Conservation (phyloP, 345 rosid genomes). For the Xanthoceras sorbifolium region DNA sequence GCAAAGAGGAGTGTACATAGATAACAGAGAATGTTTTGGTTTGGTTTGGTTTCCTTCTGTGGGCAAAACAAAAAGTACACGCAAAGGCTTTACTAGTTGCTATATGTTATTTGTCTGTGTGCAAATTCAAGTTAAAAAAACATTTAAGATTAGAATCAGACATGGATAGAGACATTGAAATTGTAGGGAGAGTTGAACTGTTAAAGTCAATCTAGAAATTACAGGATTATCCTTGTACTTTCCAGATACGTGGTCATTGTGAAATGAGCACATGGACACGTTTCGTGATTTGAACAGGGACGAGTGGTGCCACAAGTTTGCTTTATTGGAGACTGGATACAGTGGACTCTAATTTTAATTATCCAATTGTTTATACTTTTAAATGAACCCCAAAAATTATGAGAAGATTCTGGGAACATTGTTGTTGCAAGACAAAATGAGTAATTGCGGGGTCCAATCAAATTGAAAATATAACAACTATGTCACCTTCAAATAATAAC, state of each 20-base stretch:
- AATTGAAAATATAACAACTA: too few relatives aligned
- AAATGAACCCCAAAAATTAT: not conserved
- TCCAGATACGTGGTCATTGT: not conserved
- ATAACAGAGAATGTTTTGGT: not conserved
- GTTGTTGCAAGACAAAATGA: too few relatives aligned
- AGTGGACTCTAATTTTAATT: not conserved
- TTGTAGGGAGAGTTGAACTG: too few relatives aligned
- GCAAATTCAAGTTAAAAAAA: not conserved
- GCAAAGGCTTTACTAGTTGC: not conserved
- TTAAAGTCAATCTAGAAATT: constrained; percentile 5
- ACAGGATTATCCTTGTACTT: not conserved
- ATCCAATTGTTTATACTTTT: too few relatives aligned
- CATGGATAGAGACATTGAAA: constrained; percentile 3
- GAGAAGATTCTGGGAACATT: not conserved
- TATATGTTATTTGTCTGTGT: not conserved
- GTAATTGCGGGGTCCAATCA: too few relatives aligned
- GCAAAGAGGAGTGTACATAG: not conserved
- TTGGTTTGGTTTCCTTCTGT: not conserved
- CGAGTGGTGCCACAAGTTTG: not conserved
- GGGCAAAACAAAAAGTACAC: not conserved
- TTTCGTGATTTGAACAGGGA: not conserved
- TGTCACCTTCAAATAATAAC: too few relatives aligned
- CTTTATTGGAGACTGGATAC: not conserved
- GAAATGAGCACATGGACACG: not conserved
- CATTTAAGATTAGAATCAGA: constrained; percentile 2